phyloP scores from a whole-genome alignment of 2,329 filamentous ascomycete genomes.

The Cryoendolithus antarcticus region DNA sequence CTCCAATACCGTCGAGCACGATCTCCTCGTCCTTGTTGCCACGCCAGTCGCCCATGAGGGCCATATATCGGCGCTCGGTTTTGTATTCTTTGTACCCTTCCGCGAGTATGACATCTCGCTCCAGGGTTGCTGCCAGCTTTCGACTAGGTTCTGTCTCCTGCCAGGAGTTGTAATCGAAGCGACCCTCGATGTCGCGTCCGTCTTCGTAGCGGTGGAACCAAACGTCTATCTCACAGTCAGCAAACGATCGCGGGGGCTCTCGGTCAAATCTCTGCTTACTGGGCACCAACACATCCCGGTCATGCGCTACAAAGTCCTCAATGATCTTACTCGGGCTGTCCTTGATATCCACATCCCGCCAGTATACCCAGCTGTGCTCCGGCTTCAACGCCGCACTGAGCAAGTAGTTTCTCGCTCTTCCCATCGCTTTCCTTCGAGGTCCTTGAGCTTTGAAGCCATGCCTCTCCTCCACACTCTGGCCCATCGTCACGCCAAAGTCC shows the following conservation, averaged over 20 bases:
- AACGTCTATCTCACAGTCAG: constrained; percentile 50
- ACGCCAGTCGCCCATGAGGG: constrained; percentile 80
- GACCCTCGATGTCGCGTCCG: constrained; percentile 77
- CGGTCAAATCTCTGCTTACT: constrained; percentile 50
- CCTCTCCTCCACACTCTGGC: constrained; percentile 68
- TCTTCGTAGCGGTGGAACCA: constrained; percentile 88
- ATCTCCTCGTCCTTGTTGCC: constrained; percentile 87
- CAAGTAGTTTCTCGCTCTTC: constrained; percentile 81
- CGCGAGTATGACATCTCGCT: constrained; percentile 72
- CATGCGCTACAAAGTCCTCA: constrained; percentile 90
- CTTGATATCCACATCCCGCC: constrained; percentile 92
- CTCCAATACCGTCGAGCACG: constrained; percentile 86
- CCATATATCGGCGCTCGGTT: constrained; percentile 83
- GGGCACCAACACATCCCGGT: constrained; percentile 84
- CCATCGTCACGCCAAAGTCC: constrained; percentile 66
- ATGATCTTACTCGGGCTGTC: constrained; percentile 79
- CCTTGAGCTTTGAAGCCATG: constrained; percentile 82
- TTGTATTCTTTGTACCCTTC: constrained; percentile 93
- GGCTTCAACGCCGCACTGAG: constrained; percentile 73
- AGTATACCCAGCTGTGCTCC: constrained; percentile 97
- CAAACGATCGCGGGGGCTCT: neutral
- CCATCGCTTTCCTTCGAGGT: constrained; percentile 81
- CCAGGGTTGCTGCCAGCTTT: constrained; percentile 58
- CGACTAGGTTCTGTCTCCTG: constrained; percentile 79
- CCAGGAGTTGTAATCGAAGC: constrained; percentile 99